Evolutionary conservation across 2,329 filamentous ascomycete species (phyloP), one percentile per base, ranked within the genome.

Genomic region (Grosmannia penicillata): DNA sequence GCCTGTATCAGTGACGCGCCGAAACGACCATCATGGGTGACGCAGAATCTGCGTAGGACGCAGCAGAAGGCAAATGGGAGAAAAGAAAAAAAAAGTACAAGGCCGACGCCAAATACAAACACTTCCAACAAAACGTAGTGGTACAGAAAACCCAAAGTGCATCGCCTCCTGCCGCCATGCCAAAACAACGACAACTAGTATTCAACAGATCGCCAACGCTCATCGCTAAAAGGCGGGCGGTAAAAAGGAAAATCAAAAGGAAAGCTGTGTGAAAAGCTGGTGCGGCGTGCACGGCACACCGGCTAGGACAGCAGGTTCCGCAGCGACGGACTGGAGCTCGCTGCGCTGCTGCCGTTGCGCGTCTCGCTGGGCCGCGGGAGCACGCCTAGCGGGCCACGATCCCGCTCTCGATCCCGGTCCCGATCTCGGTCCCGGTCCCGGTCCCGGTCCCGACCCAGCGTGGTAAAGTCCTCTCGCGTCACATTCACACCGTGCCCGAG

Each of bases 271-370:
- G 6, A n/a, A n/a, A n/a, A n/a, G n/a, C n/a, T n/a, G n/a, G n/a
- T n/a, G n/a, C n/a, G n/a, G n/a, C n/a, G n/a, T n/a, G n/a, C n/a
- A n/a, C n/a, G n/a, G n/a, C n/a, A n/a, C n/a, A n/a, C 25, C 11
- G 8, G 15, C 38, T 26, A 84, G 34, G 74, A 79, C 38, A 87
- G 65, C 35, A 87, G 57, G 50, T 87, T 86, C 48, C 77, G 73
- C 44, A 87, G 56, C 9, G 81, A 85, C 10, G 82, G 80, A 51
- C 77, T 86, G 14, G 81, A 79, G 50, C 82, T 86, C 4, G 81
- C 81, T n/a, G 79, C 79, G 36, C 70, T 71, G 36, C 70, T 71
- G 23, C 67, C 59, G 24, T 67, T 62, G 34, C 68, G 60, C 17
- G 44, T 54, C 35, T 70, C 66, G 37, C 54, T 40, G 32, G 54